A percentile compares a stretch with the other conserved stretches of the same genome.
Conservation (phyloP, 2,329 filamentous ascomycete genomes). For the Talaromyces sp. region DNA sequence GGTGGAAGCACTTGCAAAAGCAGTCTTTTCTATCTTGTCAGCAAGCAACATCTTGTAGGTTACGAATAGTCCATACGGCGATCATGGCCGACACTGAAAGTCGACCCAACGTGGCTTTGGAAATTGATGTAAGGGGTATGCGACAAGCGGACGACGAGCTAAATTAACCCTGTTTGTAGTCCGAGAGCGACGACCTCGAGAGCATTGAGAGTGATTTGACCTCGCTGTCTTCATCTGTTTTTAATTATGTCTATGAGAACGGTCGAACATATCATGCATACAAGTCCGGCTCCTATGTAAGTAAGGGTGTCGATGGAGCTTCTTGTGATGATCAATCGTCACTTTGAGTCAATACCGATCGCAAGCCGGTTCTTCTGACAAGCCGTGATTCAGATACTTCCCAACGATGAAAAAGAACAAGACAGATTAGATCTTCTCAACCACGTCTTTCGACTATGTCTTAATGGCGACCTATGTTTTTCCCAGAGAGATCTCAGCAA, state of each 20-base stretch:
- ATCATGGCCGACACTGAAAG: neutral
- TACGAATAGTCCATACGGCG: neutral
- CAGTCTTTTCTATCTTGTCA: neutral
- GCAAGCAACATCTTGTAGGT: neutral
- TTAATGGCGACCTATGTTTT: constrained; percentile 40
- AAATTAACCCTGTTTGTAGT: neutral
- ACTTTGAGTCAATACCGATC: neutral
- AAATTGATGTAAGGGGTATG: constrained; percentile 11
- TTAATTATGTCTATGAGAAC: constrained; percentile 28
- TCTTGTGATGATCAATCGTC: neutral
- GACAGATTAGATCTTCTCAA: constrained; percentile 18
- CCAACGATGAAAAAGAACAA: constrained; percentile 25
- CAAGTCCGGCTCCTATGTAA: constrained; percentile 17
- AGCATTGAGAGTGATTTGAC: constrained; percentile 23
- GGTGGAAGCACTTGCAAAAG: neutral
- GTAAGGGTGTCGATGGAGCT: neutral
- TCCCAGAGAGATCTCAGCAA: constrained; percentile 5
- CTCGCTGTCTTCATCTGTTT: constrained; percentile 22
- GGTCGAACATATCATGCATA: constrained; percentile 35
- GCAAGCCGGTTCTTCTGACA: neutral
- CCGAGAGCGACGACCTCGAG: constrained; percentile 16
- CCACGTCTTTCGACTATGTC: constrained; percentile 48
- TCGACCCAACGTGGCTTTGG: neutral
- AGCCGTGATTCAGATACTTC: constrained; percentile 19
- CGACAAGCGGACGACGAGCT: neutral